Conservation (phyloP, 108 stramenopile genomes). For the Chaetoceros muelleri region DNA sequence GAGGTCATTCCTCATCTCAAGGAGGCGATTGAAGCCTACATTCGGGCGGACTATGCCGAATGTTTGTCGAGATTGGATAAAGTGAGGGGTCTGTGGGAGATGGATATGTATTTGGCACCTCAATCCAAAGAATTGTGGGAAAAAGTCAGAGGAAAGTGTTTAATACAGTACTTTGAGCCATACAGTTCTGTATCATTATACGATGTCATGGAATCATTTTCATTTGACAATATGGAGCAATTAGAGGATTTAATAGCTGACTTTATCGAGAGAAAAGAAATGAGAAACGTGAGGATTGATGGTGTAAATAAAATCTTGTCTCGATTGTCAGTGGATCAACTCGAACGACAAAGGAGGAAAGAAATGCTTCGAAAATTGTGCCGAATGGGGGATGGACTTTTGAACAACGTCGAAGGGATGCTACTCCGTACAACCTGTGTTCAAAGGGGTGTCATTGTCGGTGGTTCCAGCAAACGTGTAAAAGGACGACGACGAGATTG, state of each 20-base stretch:
- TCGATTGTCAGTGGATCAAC: not conserved
- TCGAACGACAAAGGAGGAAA: not conserved
- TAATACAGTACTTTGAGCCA: slow-evolving; percentile 59
- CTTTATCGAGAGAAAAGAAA: not conserved
- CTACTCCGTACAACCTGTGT: not conserved
- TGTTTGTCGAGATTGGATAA: slow-evolving; percentile 13
- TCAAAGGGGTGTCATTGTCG: not conserved
- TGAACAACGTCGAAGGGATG: not conserved
- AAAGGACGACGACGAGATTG: not conserved
- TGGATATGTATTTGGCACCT: slow-evolving; percentile 38
- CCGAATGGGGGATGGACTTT: not conserved
- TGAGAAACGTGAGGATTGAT: not conserved
- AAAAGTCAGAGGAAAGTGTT: slow-evolving; percentile 44
- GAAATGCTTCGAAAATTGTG: not conserved
- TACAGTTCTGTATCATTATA: slow-evolving; percentile 12
- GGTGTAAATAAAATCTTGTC: not conserved
- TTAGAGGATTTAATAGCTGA: not conserved
- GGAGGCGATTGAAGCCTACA: slow-evolving; percentile 26
- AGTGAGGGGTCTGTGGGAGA: slow-evolving; percentile 7
- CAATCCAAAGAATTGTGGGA: slow-evolving; percentile 27
- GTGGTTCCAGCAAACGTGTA: not conserved
- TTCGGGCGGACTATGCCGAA: slow-evolving; percentile 25
- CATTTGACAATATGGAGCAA: not conserved
- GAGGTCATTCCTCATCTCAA: slow-evolving; percentile 30
- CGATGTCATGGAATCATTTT: not conserved